Evolutionary conservation across 1,284 basidiomycete species (phyloP), one percentile per base, ranked within the genome.

Genomic region (Marasmius sp.): DNA sequence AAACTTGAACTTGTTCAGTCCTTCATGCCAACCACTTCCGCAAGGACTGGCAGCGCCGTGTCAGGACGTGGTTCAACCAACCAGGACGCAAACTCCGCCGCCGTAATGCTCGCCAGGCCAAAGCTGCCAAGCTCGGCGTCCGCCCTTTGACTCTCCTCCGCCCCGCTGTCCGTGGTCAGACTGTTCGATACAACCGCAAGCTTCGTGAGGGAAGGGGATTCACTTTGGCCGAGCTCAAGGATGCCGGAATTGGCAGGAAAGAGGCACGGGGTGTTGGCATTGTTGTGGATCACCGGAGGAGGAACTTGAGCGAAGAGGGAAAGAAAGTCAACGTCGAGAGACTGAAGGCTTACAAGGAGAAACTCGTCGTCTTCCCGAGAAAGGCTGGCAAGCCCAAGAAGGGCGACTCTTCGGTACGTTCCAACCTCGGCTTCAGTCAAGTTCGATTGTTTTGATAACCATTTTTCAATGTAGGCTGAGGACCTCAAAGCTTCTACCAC

Each of bases 21-120:
- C 92, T 95, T 78, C 94, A 88, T 81, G 85, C 82, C 75, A 96
- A 96, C 83, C 96, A 98, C 78, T 98, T 98, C 89, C 94, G 89
- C 83, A 99, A 99, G 91, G 95, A 97, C 80, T 97, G 95, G 95
- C 93, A 97, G 80, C 86, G 89, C 75, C 89, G 90, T 71, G 94
- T 97, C 74, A 92, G 91, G 80, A 97, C 93, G 75, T 96, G 96
- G 97, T 99, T 99, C 79, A 94, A 99, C 86, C 97, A 99, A 82
- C 95, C 97, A 67, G 97, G 96, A 64, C 93, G 93, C 79, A 99
- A 99, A 85, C 93, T 97, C 80, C 92, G 94, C 77, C 88, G 97
- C 78, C 93, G 97, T 77, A 90, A 85, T 66, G 95, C 96, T 58
- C 94, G 97, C 79, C 90, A 94, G 80, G 84, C 86, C 73, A 98